Evolutionary conservation across 2,329 filamentous ascomycete genomes (phyloP).

Genomic region (Xylariaceae sp.): DNA sequence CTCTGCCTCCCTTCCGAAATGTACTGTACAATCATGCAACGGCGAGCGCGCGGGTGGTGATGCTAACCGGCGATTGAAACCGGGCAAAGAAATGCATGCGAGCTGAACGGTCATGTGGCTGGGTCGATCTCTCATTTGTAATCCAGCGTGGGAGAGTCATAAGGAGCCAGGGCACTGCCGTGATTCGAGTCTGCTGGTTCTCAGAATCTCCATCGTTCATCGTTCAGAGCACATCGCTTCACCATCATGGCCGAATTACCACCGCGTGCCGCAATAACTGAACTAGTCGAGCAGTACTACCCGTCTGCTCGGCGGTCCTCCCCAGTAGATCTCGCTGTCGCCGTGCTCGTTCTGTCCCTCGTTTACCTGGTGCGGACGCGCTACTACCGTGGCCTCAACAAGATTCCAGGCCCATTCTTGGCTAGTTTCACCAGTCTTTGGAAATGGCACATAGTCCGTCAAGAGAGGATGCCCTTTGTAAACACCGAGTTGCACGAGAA

Average conservation of each 20-base stretch:
- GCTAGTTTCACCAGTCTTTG: conserved; percentile 16
- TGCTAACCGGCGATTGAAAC: too few relatives aligned
- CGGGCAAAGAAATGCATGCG: too few relatives aligned
- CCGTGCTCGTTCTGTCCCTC: background rate
- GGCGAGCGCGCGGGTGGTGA: too few relatives aligned
- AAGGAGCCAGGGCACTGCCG: background rate
- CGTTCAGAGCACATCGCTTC: background rate
- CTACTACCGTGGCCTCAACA: conserved; percentile 11
- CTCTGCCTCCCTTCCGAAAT: too few relatives aligned
- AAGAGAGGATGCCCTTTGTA: conserved; percentile 9
- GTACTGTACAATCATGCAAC: too few relatives aligned
- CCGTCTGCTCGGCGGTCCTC: background rate
- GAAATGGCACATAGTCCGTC: conserved; percentile 11
- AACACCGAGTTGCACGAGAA: conserved; percentile 16
- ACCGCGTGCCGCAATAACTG: background rate
- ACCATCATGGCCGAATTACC: background rate
- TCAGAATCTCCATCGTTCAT: background rate
- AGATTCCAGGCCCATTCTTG: conserved; percentile 13
- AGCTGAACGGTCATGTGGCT: background rate
- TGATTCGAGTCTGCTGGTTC: background rate
- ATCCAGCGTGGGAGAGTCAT: background rate
- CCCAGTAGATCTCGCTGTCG: background rate
- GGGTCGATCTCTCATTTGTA: background rate
- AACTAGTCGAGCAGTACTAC: background rate
- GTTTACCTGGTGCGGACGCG: conserved; percentile 8